These are phyloP conservation scores for Ogataea allantospora DNA, from an alignment of 805 yeast species.

Conservation along the genomic window DNA sequence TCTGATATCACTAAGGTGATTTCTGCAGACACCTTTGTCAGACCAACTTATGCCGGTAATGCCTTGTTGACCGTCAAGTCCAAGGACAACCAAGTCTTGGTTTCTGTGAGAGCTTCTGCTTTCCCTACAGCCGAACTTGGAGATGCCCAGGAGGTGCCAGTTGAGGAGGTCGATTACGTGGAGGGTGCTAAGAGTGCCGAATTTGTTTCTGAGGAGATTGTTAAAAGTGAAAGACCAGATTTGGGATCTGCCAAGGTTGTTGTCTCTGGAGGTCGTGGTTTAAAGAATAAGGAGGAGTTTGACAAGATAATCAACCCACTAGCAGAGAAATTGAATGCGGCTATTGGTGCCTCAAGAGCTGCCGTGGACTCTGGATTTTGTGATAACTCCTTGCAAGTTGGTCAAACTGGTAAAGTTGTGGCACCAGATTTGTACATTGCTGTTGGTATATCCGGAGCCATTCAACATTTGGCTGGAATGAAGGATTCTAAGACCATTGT, in stretches of 20 bases:
- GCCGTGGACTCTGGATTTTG: conserved; percentile 96
- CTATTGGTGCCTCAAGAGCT: conserved; percentile 96
- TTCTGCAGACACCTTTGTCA: conserved; percentile 68
- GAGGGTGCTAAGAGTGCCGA: conserved; percentile 43
- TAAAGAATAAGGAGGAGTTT: conserved; percentile 85
- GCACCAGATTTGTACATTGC: conserved; percentile 96
- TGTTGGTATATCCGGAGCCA: conserved; percentile 94
- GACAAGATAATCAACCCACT: conserved; percentile 75
- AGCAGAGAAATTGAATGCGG: conserved; percentile 83
- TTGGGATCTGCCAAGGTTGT: conserved; percentile 78
- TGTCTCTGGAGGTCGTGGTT: conserved; percentile 92
- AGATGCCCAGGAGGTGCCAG: conserved; percentile 34
- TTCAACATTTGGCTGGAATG: conserved; percentile 98
- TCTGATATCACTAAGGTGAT: conserved; percentile 75
- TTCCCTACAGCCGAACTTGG: conserved; percentile 49
- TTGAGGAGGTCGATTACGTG: conserved; percentile 47
- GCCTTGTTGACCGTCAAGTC: conserved; percentile 80
- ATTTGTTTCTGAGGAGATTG: conserved; percentile 75
- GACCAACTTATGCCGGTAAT: conserved; percentile 97
- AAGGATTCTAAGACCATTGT: conserved; percentile 92
- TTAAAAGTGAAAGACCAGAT: conserved; percentile 86
- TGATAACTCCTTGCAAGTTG: conserved; percentile 94
- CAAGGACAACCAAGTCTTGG: conserved; percentile 59
- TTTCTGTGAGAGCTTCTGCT: conserved; percentile 84
- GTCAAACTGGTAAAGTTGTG: conserved; percentile 97